Percentiles rank a stretch among this genome's conserved stretches.
phyloP scores from a whole-genome alignment of 176 grass and related monocot genomes.

The Oropetium thomaeum region DNA sequence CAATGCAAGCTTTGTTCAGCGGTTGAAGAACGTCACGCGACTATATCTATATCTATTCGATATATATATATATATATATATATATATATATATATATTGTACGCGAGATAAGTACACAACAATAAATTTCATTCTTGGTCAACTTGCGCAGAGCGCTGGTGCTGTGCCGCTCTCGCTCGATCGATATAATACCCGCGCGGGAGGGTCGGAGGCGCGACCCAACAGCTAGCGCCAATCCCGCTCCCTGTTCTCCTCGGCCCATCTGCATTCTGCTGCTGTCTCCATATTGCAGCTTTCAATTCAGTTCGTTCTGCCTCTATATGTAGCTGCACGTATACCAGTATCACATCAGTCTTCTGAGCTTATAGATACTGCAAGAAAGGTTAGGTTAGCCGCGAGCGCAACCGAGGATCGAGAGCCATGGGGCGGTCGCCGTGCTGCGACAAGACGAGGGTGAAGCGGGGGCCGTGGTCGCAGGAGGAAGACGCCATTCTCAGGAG shows the following conservation, averaged over 20 bases:
- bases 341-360: background rate
- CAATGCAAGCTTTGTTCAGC: conserved; percentile 17
- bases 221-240: background rate
- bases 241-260: background rate
- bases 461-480: conserved; percentile 87
- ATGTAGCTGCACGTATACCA: background rate
- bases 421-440: conserved; percentile 93
- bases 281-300: background rate
- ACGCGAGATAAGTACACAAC: background rate
- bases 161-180: background rate
- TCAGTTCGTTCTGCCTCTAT: background rate
- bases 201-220: background rate
- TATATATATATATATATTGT: too few relatives aligned
- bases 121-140: conserved; percentile 11
- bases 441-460: conserved; percentile 73
- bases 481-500: conserved; percentile 61
- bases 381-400: too few relatives aligned
- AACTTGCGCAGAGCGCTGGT: background rate
- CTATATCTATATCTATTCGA: background rate
- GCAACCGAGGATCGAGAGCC: background rate
- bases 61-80: too few relatives aligned
- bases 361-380: background rate
- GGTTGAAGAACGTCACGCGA: conserved; percentile 18
- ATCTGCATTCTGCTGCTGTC: background rate
- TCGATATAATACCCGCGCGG: conserved; percentile 22